Conservation (phyloP, 352 stramenopile species). For the Thraustochytrium striatum region DNA sequence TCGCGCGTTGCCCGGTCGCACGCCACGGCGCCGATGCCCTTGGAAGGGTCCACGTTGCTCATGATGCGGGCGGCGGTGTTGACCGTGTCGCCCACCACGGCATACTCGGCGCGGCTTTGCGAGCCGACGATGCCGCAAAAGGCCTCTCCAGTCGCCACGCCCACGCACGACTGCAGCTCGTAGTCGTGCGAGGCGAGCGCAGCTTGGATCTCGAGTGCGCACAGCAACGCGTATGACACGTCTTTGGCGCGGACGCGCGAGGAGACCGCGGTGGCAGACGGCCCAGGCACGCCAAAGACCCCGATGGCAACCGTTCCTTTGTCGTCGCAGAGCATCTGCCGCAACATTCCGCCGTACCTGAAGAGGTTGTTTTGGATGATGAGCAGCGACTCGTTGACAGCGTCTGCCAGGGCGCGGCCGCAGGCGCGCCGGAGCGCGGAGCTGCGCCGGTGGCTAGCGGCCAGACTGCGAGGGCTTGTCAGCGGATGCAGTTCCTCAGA, state of each 20-base stretch:
- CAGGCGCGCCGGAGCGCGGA: neutral
- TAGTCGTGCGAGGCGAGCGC: neutral
- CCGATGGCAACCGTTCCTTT: constrained; percentile 64
- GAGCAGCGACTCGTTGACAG: constrained; percentile 50
- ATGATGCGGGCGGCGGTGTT: constrained; percentile 85
- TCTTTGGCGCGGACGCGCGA: constrained; percentile 19
- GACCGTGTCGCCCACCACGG: constrained; percentile 82
- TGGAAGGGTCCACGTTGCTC: constrained; percentile 30
- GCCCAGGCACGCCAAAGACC: constrained; percentile 58
- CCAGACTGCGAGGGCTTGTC: too few relatives aligned
- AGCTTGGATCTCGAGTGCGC: constrained; percentile 23
- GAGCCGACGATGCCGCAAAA: constrained; percentile 84
- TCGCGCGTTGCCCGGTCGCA: constrained; percentile 1
- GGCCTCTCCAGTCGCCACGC: constrained; percentile 80
- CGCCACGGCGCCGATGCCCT: neutral
- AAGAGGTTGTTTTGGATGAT: constrained; percentile 49
- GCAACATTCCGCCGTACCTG: constrained; percentile 53
- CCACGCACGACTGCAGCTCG: constrained; percentile 57
- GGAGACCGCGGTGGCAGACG: constrained; percentile 7
- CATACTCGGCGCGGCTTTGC: constrained; percentile 84
- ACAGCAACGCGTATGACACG: constrained; percentile 60
- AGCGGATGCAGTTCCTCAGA: neutral
- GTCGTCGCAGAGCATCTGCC: constrained; percentile 67
- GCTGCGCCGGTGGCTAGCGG: too few relatives aligned
- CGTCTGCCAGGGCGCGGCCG: constrained; percentile 8